These are phyloP conservation scores for Fusarium equiseti DNA, from an alignment of 2,329 filamentous ascomycete genomes.

Conservation along the genomic window DNA sequence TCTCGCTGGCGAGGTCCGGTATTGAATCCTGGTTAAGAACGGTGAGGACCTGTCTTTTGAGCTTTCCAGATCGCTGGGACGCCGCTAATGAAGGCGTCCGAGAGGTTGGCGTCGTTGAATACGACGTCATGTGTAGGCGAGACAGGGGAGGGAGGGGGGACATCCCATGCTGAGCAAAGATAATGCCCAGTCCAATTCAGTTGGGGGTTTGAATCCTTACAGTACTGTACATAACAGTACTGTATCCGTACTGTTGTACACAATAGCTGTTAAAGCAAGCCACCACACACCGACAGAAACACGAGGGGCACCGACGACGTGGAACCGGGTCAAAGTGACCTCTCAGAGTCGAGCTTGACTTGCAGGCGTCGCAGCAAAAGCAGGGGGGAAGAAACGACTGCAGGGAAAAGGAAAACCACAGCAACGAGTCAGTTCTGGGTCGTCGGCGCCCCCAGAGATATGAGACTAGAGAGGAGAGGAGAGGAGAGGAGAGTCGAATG, in stretches of 20 bases:
- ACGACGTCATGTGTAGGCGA: slow-evolving; percentile 31
- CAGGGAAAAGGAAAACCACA: slow-evolving; percentile 28
- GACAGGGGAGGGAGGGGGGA: slow-evolving; percentile 11
- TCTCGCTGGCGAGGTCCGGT: slow-evolving; percentile 19
- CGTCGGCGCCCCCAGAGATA: slow-evolving; percentile 1
- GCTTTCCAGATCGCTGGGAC: slow-evolving; percentile 48
- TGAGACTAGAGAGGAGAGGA: background rate
- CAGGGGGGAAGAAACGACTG: slow-evolving; percentile 6
- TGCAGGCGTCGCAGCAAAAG: background rate
- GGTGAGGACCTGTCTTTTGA: slow-evolving; percentile 33
- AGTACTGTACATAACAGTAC: background rate
- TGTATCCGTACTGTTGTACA: background rate
- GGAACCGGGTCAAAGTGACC: slow-evolving; percentile 48
- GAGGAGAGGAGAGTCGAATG: background rate
- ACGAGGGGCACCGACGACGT: slow-evolving; percentile 48
- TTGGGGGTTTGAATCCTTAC: background rate
- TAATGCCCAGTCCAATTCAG: background rate
- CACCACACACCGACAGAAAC: slow-evolving; percentile 37
- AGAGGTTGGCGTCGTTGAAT: slow-evolving; percentile 34
- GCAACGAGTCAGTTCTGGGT: slow-evolving; percentile 40
- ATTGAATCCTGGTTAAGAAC: slow-evolving; percentile 32
- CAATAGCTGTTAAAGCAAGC: slow-evolving; percentile 21
- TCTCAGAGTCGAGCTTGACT: slow-evolving; percentile 25
- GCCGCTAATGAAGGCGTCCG: slow-evolving; percentile 42
- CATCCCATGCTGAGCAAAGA: background rate